A percentile compares a stretch with the other conserved stretches of the same genome.
Conservation (phyloP, 495 filamentous ascomycete genomes). For the Lasiosphaeria miniovina region DNA sequence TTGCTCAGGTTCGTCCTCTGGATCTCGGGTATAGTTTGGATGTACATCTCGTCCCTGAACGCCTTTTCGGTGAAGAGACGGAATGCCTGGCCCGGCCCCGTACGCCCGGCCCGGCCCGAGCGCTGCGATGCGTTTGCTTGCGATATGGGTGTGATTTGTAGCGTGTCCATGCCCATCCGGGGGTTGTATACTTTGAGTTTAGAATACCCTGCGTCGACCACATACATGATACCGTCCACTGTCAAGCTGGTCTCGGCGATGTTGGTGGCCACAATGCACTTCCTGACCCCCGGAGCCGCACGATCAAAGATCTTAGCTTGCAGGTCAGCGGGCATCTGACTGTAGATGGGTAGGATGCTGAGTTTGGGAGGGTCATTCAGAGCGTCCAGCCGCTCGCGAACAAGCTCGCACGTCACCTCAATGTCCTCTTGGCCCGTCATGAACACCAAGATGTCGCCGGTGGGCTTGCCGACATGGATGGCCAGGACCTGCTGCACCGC, state of each 20-base stretch:
- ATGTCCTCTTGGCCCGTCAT: constrained; percentile 99
- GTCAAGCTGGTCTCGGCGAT: constrained; percentile 98
- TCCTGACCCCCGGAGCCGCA: constrained; percentile 84
- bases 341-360: constrained; percentile 96
- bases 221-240: constrained; percentile 99
- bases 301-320: constrained; percentile 97
- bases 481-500: constrained; percentile 95
- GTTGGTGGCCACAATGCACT: constrained; percentile 97
- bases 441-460: constrained; percentile 94
- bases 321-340: constrained; percentile 97
- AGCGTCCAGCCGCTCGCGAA: constrained; percentile 83
- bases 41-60: constrained; percentile 94
- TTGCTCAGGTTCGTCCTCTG: constrained; percentile 95
- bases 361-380: constrained; percentile 94
- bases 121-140: constrained; percentile 94
- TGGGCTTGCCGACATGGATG: constrained; percentile 91
- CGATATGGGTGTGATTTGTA: constrained; percentile 97
- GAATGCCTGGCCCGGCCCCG: constrained; percentile 93
- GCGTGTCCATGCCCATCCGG: constrained; percentile 97
- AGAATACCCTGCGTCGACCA: constrained; percentile 92
- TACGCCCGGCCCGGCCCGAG: constrained; percentile 90
- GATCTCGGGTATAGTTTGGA: constrained; percentile 97
- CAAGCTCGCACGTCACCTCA: constrained; percentile 89
- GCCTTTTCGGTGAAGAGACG: constrained; percentile 92
- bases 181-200: constrained; percentile 99